Evolutionary conservation across 1,284 basidiomycete species (phyloP).

Genomic region (Ganoderma sinense): DNA sequence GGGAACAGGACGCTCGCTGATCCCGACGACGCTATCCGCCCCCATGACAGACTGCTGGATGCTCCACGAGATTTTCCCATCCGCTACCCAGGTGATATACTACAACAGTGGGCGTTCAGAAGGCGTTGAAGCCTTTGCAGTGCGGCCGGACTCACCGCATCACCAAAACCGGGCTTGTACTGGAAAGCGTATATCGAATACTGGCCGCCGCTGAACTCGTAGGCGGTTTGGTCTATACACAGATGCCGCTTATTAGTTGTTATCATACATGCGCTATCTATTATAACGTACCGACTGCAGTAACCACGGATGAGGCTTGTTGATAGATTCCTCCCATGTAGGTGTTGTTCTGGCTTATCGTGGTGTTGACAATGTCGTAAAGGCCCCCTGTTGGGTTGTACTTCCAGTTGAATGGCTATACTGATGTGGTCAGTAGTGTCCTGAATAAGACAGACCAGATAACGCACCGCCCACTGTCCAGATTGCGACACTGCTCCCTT

Average conservation of each 20-base stretch:
- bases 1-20: slow-evolving; percentile 77
- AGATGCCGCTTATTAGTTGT: neutral
- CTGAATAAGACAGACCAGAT: slow-evolving; percentile 34
- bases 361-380: slow-evolving; percentile 47
- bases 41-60: slow-evolving; percentile 76
- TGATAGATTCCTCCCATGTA: slow-evolving; percentile 62
- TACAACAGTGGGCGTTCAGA: slow-evolving; percentile 35
- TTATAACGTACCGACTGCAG: slow-evolving; percentile 28
- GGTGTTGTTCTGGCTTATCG: slow-evolving; percentile 52
- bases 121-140: neutral
- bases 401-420: slow-evolving; percentile 8
- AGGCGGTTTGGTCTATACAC: slow-evolving; percentile 36
- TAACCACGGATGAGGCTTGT: slow-evolving; percentile 49
- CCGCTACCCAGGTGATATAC: slow-evolving; percentile 84
- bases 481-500: slow-evolving; percentile 53
- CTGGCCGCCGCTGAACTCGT: slow-evolving; percentile 32
- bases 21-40: slow-evolving; percentile 69
- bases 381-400: neutral
- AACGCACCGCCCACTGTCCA: slow-evolving; percentile 43
- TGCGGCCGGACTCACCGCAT: slow-evolving; percentile 30
- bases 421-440: neutral
- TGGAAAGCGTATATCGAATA: slow-evolving; percentile 39
- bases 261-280: neutral
- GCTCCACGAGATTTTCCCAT: slow-evolving; percentile 75
- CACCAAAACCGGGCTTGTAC: slow-evolving; percentile 42